These are phyloP conservation scores for Alternaria tenuissima DNA, from an alignment of 2,329 filamentous ascomycete species.

Conservation along the genomic window DNA sequence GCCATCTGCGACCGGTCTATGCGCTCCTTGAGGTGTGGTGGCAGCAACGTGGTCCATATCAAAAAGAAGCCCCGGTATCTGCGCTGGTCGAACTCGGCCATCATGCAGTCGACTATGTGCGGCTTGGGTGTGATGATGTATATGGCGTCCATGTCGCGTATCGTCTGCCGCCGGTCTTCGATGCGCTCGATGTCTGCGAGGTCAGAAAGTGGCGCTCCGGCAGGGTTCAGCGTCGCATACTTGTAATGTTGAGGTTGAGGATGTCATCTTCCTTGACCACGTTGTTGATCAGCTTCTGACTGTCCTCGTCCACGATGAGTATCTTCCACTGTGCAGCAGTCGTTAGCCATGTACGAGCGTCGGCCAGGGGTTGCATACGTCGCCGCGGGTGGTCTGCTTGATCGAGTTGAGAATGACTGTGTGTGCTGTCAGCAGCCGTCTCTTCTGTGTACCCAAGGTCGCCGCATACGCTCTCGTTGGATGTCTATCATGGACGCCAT, in stretches of 20 bases:
- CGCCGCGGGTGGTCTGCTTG: conserved; percentile 78
- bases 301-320: conserved; percentile 83
- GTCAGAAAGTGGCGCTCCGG: conserved; percentile 34
- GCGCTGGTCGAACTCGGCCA: conserved; percentile 87
- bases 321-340: conserved; percentile 83
- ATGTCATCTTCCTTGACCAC: conserved; percentile 95
- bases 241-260: conserved; percentile 94
- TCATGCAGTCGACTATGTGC: conserved; percentile 90
- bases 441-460: neutral
- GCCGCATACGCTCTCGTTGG: conserved; percentile 73
- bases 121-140: conserved; percentile 88
- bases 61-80: conserved; percentile 82
- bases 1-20: conserved; percentile 76
- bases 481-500: conserved; percentile 90
- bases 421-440: conserved; percentile 23
- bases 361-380: conserved; percentile 64
- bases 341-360: conserved; percentile 36
- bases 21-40: conserved; percentile 73
- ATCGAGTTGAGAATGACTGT: conserved; percentile 77
- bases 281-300: conserved; percentile 87
- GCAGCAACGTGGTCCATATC: conserved; percentile 83
- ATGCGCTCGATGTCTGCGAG: conserved; percentile 90
- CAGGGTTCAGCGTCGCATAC: conserved; percentile 61
- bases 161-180: conserved; percentile 82
- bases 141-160: conserved; percentile 91